Base-by-base conservation (phyloP, 345 rosid species). In the Salix viminalis region DNA sequence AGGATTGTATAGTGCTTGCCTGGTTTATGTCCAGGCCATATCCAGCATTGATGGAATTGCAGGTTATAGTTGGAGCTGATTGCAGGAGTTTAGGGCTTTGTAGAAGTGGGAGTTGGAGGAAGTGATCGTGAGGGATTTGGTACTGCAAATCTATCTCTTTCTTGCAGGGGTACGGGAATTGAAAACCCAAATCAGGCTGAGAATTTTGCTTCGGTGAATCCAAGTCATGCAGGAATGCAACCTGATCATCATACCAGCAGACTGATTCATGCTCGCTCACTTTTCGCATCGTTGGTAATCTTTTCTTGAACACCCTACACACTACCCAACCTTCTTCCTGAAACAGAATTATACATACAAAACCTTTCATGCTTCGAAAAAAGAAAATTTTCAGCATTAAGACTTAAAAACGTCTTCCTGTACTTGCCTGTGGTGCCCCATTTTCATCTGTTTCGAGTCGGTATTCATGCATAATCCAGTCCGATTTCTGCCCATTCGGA, bases 311-410 rank as follows among this genome's bases (percentile, higher is more conserved):
- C 52, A 91, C 98, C 85, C 98, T 89, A 60, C 98, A 94, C 39
- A 92, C 98, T 37, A 82, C 98, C 98, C 98, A 94, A 60, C 98
- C 97, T 89, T 94, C 98, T 87, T 94, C 83, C 76, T 84, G 81
- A 70, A 72, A 65, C 71, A 68, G 48, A 26, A 28, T 71, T 24
- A 69, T 7, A 46, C 18, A 65, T 21, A n/a, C 2, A 46, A 16
- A 41, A 41, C 44, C 44, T 41, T 10, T 41, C 3, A 41, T 41
- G 44, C 44, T 41, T 41, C 44, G 13, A 41, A 41, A 41, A 41
- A 41, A 41, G 3, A 41, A 41, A 41, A 41, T 41, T 41, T 41
- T 41, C 44, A 41, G 13, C 44, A 36, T 65, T 32, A 18, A 34
- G 18, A 24, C 36, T 10, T 32, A 0, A 28, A 24, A 26, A 64